Conservation (phyloP, 2,329 filamentous ascomycete genomes). For the Xenoacremonium recifei region DNA sequence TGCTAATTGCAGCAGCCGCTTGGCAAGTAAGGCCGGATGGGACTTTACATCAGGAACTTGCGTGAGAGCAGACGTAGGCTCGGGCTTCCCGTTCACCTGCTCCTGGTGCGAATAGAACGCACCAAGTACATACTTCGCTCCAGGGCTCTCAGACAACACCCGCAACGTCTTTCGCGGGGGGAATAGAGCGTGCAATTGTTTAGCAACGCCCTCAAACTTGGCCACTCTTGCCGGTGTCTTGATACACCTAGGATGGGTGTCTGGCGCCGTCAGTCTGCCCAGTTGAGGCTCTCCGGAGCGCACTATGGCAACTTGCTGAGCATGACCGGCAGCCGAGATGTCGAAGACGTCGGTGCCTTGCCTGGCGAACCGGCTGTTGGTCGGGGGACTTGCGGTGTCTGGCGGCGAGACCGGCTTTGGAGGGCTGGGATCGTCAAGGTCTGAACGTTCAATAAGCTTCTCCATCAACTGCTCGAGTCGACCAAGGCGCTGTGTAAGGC, state of each 20-base stretch:
- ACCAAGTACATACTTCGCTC: constrained; percentile 24
- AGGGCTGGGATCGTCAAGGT: neutral
- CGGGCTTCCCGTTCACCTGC: constrained; percentile 33
- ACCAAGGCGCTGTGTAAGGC: constrained; percentile 41
- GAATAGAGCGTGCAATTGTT: constrained; percentile 20
- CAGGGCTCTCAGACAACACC: constrained; percentile 21
- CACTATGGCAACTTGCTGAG: constrained; percentile 15
- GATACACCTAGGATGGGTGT: neutral
- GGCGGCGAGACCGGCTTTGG: constrained; percentile 14
- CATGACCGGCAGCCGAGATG: constrained; percentile 18
- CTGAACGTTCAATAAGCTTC: constrained; percentile 39
- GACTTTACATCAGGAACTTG: constrained; percentile 36
- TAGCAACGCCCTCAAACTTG: constrained; percentile 14
- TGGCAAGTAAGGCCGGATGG: constrained; percentile 49
- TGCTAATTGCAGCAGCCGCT: constrained; percentile 44
- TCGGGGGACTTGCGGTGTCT: constrained; percentile 12
- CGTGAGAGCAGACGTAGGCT: constrained; percentile 23
- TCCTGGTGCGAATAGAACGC: constrained; percentile 26
- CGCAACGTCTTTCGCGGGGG: constrained; percentile 19
- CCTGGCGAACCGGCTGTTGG: constrained; percentile 20
- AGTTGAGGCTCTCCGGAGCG: constrained; percentile 4
- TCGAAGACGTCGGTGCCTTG: constrained; percentile 19
- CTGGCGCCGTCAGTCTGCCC: constrained; percentile 2
- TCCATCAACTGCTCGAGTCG: constrained; percentile 48
- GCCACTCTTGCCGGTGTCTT: constrained; percentile 4